A percentile compares a stretch with the other conserved stretches of the same genome.
Evolutionary conservation across 140 eudicot genomes (phyloP).

Genomic region (Stevia rebaudiana): DNA sequence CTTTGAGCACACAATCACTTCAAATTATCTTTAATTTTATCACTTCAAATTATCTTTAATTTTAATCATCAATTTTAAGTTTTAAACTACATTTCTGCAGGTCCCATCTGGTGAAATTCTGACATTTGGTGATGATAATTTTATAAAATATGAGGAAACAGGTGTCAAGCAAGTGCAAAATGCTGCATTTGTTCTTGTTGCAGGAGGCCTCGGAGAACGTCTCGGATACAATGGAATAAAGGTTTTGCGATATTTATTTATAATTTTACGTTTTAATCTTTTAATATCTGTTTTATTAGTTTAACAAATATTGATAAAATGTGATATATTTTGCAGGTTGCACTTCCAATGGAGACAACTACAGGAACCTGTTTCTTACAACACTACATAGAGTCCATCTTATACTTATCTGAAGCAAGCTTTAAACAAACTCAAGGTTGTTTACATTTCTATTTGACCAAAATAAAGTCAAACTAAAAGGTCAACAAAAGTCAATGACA

Average conservation of each 20-base stretch:
- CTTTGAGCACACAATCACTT: not conserved
- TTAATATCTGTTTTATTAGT: not conserved
- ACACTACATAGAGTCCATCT: conserved; percentile 75
- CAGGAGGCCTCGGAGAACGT: conserved; percentile 98
- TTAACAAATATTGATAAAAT: conserved; percentile 7
- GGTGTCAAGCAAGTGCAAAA: conserved; percentile 73
- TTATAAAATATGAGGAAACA: conserved; percentile 62
- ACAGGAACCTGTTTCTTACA: conserved; percentile 85
- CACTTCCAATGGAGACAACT: conserved; percentile 76
- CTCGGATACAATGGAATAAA: conserved; percentile 94
- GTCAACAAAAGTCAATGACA: not conserved
- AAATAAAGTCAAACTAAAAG: not conserved
- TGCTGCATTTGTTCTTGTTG: conserved; percentile 97
- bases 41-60: not conserved
- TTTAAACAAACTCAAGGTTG: conserved; percentile 51
- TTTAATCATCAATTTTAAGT: not conserved
- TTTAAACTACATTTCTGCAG: conserved; percentile 36
- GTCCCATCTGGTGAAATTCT: conserved; percentile 87
- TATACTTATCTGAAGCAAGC: conserved; percentile 80
- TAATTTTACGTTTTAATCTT: not conserved
- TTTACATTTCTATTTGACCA: conserved; percentile 8
- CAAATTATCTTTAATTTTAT: not conserved
- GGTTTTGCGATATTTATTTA: conserved; percentile 28
- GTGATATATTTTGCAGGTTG: conserved; percentile 49
- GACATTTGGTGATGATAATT: conserved; percentile 71